A percentile compares a stretch with the other conserved stretches of the same genome.
Evolutionary conservation across 257 asterid species (phyloP).

Genomic region (Fraxinus americana): DNA sequence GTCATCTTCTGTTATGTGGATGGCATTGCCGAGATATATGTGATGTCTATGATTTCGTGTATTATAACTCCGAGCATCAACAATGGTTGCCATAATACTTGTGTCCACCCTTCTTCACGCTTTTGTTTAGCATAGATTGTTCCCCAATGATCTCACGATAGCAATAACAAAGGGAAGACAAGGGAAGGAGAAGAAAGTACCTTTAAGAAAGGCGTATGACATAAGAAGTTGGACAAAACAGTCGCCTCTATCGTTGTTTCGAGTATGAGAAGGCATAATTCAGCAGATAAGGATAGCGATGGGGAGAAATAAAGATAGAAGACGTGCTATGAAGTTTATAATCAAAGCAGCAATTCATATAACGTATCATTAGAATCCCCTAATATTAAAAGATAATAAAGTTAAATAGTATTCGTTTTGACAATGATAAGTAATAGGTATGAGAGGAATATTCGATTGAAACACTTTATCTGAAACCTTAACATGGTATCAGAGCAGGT

Average conservation of each 20-base stretch:
- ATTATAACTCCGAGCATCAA: too few relatives aligned
- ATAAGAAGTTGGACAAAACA: slow-evolving; percentile 73
- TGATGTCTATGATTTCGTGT: neutral
- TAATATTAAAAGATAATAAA: neutral
- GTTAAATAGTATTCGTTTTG: neutral
- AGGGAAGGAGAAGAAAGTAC: slow-evolving; percentile 52
- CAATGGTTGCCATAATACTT: slow-evolving; percentile 67
- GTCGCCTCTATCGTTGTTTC: slow-evolving; percentile 58
- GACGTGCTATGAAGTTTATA: neutral
- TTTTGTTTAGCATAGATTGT: slow-evolving; percentile 63
- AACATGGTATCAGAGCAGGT: too few relatives aligned
- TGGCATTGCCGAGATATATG: neutral
- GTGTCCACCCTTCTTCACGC: slow-evolving; percentile 70
- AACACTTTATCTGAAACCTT: too few relatives aligned
- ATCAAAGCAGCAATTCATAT: neutral
- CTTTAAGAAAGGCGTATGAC: slow-evolving; percentile 50
- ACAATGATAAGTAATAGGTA: neutral
- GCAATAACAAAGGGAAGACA: slow-evolving; percentile 70
- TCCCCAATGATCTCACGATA: slow-evolving; percentile 92
- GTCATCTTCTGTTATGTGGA: neutral
- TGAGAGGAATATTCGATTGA: too few relatives aligned
- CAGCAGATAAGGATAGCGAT: slow-evolving; percentile 44
- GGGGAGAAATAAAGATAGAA: slow-evolving; percentile 31
- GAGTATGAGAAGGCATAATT: slow-evolving; percentile 36
- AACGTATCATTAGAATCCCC: neutral